Evolutionary conservation across 1,284 basidiomycete species (phyloP).

Genomic region (Apiotrichum gracile): DNA sequence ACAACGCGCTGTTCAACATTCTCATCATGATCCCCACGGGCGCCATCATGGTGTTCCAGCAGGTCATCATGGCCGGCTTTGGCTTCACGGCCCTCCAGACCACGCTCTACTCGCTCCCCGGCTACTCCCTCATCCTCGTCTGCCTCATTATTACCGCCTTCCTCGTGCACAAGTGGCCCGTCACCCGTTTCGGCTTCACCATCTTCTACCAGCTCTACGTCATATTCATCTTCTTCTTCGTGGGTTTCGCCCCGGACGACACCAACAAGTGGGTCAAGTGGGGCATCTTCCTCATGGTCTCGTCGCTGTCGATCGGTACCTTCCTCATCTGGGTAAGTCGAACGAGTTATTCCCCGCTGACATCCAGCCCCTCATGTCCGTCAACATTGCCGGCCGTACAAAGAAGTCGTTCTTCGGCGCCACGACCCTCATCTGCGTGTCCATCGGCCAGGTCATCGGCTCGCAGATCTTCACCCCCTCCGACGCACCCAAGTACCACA

Average conservation of each 20-base stretch:
- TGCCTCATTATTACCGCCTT: slow-evolving; percentile 23
- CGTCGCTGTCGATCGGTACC: too few relatives aligned
- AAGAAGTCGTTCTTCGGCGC: slow-evolving; percentile 24
- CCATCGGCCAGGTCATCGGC: slow-evolving; percentile 20
- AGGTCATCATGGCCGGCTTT: too few relatives aligned
- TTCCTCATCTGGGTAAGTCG: too few relatives aligned
- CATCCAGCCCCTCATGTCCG: slow-evolving; percentile 23
- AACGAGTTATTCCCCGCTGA: too few relatives aligned
- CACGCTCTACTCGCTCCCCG: background rate
- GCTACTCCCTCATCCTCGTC: slow-evolving; percentile 9
- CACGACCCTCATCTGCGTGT: slow-evolving; percentile 15
- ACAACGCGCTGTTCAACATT: slow-evolving; percentile 1
- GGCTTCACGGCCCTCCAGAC: too few relatives aligned
- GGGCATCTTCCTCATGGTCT: too few relatives aligned
- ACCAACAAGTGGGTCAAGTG: too few relatives aligned
- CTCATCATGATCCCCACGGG: background rate
- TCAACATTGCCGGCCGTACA: slow-evolving; percentile 20
- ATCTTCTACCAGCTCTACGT: slow-evolving; percentile 16
- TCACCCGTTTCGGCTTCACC: slow-evolving; percentile 11
- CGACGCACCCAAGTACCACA: slow-evolving; percentile 20
- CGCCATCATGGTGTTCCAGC: too few relatives aligned
- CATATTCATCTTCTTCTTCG: too few relatives aligned
- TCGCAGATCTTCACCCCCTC: slow-evolving; percentile 18
- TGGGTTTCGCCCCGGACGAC: too few relatives aligned
- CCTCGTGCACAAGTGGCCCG: slow-evolving; percentile 19